phyloP scores from a whole-genome alignment of 345 rosid genomes.

The Citrus maxima region DNA sequence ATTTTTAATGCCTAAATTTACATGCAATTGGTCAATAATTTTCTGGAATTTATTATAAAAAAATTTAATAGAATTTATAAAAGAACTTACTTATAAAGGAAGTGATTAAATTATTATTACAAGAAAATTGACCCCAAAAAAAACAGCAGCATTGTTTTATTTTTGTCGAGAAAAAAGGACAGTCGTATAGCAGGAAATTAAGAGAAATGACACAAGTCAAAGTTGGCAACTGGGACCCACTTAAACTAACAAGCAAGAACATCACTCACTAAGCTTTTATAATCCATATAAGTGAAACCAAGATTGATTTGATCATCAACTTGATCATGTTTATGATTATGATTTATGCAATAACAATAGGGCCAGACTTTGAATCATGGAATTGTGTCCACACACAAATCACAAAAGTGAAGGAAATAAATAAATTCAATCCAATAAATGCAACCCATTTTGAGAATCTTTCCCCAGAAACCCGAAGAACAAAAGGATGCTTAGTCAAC shows the following conservation, averaged over 20 bases:
- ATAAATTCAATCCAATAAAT: not conserved
- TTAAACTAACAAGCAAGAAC: constrained; percentile 12
- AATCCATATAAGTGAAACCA: not conserved
- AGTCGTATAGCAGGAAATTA: not conserved
- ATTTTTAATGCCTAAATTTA: too few relatives aligned
- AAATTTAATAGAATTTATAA: too few relatives aligned
- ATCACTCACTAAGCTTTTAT: not conserved
- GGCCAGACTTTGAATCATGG: constrained; percentile 11
- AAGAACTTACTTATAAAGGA: too few relatives aligned
- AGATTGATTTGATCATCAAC: not conserved
- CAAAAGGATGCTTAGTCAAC: constrained; percentile 11
- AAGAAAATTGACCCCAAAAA: not conserved
- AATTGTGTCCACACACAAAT: constrained; percentile 8
- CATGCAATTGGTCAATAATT: too few relatives aligned
- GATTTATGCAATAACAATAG: not conserved
- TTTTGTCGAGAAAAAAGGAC: not conserved
- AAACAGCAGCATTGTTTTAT: not conserved
- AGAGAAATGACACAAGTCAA: not conserved
- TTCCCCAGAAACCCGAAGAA: constrained; percentile 12
- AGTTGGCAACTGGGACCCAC: constrained; percentile 26
- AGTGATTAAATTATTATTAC: not conserved
- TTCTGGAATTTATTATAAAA: too few relatives aligned
- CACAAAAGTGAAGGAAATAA: not conserved
- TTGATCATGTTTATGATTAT: not conserved
- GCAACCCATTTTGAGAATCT: not conserved